These are phyloP conservation scores for Parmelia sp. DNA, from an alignment of 495 filamentous ascomycete species.

Conservation along the genomic window DNA sequence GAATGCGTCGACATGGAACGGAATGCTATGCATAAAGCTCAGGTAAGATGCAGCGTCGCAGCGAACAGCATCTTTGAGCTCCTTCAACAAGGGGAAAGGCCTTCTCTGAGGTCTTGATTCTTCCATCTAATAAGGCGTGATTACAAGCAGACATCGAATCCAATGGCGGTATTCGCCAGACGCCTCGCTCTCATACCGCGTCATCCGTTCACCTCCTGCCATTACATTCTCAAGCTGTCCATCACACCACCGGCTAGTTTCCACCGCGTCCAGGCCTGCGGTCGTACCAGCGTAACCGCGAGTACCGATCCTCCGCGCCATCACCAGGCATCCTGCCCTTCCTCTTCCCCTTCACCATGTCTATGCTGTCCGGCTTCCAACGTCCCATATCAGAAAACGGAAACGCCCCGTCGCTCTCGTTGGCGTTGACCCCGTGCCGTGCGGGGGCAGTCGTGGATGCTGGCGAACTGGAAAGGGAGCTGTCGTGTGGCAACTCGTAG, in stretches of 20 bases:
- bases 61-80: neutral
- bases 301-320: neutral
- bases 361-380: neutral
- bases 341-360: conserved; percentile 3
- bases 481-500: neutral
- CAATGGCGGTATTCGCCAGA: neutral
- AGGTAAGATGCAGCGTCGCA: neutral
- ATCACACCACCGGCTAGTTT: neutral
- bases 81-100: neutral
- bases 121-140: neutral
- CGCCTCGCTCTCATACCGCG: neutral
- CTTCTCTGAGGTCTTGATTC: neutral
- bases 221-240: neutral
- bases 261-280: neutral
- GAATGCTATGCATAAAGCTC: neutral
- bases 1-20: neutral
- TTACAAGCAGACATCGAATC: neutral
- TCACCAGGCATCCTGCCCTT: conserved; percentile 8
- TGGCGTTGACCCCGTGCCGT: neutral
- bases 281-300: neutral
- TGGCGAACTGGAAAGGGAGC: neutral
- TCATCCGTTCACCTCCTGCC: neutral
- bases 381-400: neutral
- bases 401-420: neutral
- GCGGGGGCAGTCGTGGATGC: neutral